These are phyloP conservation scores for Eucalyptus regnans DNA, from an alignment of 345 rosid species.

Conservation along the genomic window DNA sequence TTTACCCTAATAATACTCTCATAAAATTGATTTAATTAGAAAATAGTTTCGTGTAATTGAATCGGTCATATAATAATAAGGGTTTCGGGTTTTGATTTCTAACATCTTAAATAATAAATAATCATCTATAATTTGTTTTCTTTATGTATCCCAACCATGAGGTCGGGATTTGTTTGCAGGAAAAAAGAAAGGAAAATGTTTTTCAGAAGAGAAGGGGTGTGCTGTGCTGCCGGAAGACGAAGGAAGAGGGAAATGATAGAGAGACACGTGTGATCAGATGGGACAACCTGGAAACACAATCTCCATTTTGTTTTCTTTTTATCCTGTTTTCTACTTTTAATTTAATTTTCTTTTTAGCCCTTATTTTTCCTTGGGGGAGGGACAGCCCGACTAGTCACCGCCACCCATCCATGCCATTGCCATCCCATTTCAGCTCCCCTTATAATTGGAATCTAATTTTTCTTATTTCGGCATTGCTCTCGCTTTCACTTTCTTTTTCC, in stretches of 20 bases:
- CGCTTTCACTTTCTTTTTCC: not conserved
- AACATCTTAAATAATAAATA: not conserved
- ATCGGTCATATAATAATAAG: not conserved
- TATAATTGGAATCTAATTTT: not conserved
- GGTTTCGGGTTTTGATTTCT: not conserved
- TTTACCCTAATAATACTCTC: not conserved
- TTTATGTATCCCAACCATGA: not conserved
- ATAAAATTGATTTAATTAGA: not conserved
- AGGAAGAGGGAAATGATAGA: not conserved
- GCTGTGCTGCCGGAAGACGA: not conserved
- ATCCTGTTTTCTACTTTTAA: not conserved
- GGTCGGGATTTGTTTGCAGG: not conserved
- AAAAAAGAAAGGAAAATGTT: not conserved
- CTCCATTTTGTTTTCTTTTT: not conserved
- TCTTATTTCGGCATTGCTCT: not conserved
- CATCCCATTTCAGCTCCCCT: not conserved
- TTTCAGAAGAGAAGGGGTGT: not conserved
- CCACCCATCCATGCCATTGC: not conserved
- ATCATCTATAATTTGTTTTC: not conserved
- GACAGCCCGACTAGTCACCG: not conserved
- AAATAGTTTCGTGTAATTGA: not conserved
- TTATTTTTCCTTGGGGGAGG: not conserved
- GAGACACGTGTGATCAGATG: conserved; percentile 28
- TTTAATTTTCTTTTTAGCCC: not conserved
- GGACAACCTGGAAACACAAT: conserved; percentile 25